These are phyloP conservation scores for Leucosporidium creatinivorum DNA, from an alignment of 768 basidiomycete species.

Conservation along the genomic window DNA sequence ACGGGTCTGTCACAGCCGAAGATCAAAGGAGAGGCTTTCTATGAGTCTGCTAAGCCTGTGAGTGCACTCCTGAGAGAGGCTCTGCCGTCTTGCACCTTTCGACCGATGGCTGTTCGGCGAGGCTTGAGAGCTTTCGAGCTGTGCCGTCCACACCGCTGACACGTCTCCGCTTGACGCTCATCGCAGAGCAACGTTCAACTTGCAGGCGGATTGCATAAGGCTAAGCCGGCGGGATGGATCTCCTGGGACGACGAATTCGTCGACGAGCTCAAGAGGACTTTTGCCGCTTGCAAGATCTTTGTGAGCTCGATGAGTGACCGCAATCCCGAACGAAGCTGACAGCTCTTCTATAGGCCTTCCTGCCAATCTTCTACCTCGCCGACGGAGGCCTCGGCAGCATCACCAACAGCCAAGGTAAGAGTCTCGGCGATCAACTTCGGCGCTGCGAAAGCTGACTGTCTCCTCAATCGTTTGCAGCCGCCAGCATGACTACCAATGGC, in stretches of 20 bases:
- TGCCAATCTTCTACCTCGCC: conserved; percentile 35
- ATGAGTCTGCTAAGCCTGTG: neutral
- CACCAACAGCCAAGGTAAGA: neutral
- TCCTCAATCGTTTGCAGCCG: conserved; percentile 34
- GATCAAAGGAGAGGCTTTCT: neutral
- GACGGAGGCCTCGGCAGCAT: neutral
- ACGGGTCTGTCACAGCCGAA: neutral
- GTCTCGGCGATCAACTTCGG: neutral
- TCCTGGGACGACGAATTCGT: conserved; percentile 39
- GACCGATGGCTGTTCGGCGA: no score
- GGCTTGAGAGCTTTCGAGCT: no score
- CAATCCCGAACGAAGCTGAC: no score
- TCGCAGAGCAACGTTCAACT: neutral
- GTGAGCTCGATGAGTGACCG: no score
- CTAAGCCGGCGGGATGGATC: neutral
- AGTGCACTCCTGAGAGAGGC: neutral
- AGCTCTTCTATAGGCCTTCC: conserved; percentile 28
- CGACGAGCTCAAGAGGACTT: conserved; percentile 38
- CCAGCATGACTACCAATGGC: conserved; percentile 37
- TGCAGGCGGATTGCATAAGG: neutral
- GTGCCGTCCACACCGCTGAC: no score
- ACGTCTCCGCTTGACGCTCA: no score
- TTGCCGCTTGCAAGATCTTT: conserved; percentile 42
- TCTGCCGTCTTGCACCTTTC: neutral
- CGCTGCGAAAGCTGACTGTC: neutral